A percentile compares a stretch with the other conserved stretches of the same genome.
Evolutionary conservation across 2,329 filamentous ascomycete genomes (phyloP).

Genomic region (Aspergillus jensenii): DNA sequence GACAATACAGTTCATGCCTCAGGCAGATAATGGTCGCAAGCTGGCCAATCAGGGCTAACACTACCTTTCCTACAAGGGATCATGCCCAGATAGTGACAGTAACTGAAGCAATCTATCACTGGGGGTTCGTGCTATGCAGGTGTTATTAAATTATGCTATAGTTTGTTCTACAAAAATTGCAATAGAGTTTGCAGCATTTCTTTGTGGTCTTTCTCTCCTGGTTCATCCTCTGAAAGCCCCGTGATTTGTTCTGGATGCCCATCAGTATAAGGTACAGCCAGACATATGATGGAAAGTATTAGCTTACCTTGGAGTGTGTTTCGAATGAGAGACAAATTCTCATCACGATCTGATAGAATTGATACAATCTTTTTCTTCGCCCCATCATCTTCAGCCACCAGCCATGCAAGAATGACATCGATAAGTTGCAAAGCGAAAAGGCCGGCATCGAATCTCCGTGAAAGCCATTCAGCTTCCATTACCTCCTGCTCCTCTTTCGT

Average conservation of each 20-base stretch:
- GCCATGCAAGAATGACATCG: slow-evolving; percentile 85
- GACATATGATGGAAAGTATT: no score
- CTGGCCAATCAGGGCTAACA: neutral
- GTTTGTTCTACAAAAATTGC: slow-evolving; percentile 33
- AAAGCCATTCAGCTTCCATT: slow-evolving; percentile 70
- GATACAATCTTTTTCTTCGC: slow-evolving; percentile 64
- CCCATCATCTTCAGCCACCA: slow-evolving; percentile 82
- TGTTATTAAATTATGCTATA: neutral
- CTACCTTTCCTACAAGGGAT: neutral
- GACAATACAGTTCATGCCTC: neutral
- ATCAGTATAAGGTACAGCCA: neutral
- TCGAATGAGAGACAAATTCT: slow-evolving; percentile 63
- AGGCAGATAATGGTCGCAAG: neutral
- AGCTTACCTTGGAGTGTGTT: slow-evolving; percentile 62
- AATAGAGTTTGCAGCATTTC: slow-evolving; percentile 67
- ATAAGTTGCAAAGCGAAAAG: slow-evolving; percentile 76
- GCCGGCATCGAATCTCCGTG: slow-evolving; percentile 76
- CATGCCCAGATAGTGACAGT: neutral
- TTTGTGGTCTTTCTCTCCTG: slow-evolving; percentile 54
- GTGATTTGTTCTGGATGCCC: slow-evolving; percentile 57
- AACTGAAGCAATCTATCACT: neutral
- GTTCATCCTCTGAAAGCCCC: slow-evolving; percentile 55
- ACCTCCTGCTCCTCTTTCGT: slow-evolving; percentile 61
- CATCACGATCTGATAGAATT: slow-evolving; percentile 67
- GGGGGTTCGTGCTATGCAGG: neutral